These are phyloP conservation scores for Austroboletus festivus DNA, from an alignment of 768 basidiomycete species.

Conservation along the genomic window DNA sequence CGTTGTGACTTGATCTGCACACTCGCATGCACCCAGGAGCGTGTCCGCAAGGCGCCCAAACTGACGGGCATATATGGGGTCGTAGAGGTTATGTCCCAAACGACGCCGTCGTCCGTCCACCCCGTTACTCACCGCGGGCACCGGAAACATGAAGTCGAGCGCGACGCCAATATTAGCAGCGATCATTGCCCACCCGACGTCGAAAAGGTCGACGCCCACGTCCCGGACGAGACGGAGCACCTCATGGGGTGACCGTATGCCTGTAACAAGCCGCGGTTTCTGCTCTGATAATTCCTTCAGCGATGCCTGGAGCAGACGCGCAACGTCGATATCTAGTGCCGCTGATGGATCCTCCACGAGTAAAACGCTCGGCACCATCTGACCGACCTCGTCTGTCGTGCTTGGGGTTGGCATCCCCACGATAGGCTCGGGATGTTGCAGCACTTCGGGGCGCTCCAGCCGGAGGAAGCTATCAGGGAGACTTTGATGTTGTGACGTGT, in stretches of 20 bases:
- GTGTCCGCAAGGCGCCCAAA: constrained; percentile 51
- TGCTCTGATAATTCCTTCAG: constrained; percentile 46
- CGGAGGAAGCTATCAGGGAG: constrained; percentile 12
- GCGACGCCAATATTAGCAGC: constrained; percentile 71
- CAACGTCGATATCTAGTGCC: constrained; percentile 15
- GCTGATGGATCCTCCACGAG: background rate
- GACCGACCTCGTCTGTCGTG: background rate
- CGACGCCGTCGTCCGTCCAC: background rate
- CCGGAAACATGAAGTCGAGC: constrained; percentile 76
- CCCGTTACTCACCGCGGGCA: constrained; percentile 8
- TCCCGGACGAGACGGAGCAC: constrained; percentile 61
- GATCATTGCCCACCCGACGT: constrained; percentile 65
- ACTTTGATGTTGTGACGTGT: constrained; percentile 14
- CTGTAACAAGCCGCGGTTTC: constrained; percentile 66
- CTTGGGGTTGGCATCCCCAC: constrained; percentile 9
- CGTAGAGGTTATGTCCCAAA: constrained; percentile 75
- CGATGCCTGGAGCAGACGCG: constrained; percentile 55
- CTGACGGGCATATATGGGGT: constrained; percentile 52
- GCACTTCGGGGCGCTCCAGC: constrained; percentile 8
- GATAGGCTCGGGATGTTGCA: constrained; percentile 13
- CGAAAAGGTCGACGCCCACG: constrained; percentile 75
- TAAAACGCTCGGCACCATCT: background rate
- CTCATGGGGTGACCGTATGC: constrained; percentile 64
- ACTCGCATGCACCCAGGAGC: constrained; percentile 23
- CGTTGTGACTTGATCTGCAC: background rate